phyloP scores from a whole-genome alignment of 495 filamentous ascomycete species.

The Talaromyces nanjingensis region DNA sequence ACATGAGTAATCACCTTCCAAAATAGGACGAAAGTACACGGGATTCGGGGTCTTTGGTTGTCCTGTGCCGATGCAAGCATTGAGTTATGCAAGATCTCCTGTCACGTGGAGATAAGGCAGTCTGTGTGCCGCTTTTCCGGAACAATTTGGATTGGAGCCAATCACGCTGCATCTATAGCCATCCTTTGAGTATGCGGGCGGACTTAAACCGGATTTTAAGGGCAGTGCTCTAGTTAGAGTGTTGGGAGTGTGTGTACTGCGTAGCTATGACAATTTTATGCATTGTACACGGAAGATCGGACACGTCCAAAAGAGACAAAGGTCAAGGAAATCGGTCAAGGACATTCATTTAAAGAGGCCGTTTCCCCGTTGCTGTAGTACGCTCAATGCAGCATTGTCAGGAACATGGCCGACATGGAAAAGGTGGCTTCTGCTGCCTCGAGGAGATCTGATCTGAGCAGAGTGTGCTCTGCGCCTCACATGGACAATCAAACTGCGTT shows the following conservation, averaged over 20 bases:
- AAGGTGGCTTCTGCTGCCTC: constrained; percentile 2
- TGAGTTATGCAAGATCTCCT: not conserved
- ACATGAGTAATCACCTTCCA: no score
- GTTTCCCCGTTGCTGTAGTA: not conserved
- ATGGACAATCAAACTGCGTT: constrained; percentile 3
- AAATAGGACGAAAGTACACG: no score
- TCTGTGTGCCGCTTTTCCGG: not conserved
- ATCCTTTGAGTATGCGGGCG: no score
- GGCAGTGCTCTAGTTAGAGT: no score
- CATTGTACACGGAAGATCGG: not conserved
- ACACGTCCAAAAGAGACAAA: not conserved
- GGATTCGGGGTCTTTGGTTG: not conserved
- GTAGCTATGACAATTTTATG: not conserved
- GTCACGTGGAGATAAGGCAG: not conserved
- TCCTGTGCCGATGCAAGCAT: not conserved
- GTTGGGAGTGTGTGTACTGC: no score
- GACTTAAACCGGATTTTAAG: not conserved
- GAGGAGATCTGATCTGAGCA: constrained; percentile 2
- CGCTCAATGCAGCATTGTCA: not conserved
- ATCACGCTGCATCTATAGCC: not conserved
- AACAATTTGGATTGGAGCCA: not conserved
- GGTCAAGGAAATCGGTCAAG: not conserved
- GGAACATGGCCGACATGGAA: constrained; percentile 2
- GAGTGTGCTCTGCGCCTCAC: constrained; percentile 7
- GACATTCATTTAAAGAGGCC: not conserved